Evolutionary conservation across 768 basidiomycete genomes (phyloP).

Genomic region (Peribolospora baueri): DNA sequence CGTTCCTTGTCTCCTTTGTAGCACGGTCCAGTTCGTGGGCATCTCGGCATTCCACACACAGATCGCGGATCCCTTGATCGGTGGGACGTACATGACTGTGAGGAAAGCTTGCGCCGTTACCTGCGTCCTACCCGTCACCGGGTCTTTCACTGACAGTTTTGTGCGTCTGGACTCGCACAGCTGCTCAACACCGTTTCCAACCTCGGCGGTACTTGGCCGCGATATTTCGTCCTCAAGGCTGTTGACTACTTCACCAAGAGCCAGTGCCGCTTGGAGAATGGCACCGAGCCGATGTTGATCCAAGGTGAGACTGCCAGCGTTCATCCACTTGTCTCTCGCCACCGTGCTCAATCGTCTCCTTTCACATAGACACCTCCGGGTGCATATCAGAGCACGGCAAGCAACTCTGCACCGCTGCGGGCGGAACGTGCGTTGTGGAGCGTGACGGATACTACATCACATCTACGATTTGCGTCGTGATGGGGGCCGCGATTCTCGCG

Average conservation of each 20-base stretch:
- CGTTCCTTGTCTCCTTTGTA: slow-evolving; percentile 16
- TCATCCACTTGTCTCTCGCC: slow-evolving; percentile 19
- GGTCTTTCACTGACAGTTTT: too few species aligned
- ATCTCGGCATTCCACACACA: slow-evolving; percentile 97
- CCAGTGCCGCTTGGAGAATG: slow-evolving; percentile 45
- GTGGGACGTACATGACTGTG: slow-evolving; percentile 98
- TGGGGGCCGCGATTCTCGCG: slow-evolving; percentile 51
- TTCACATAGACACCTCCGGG: slow-evolving; percentile 34
- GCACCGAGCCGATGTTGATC: slow-evolving; percentile 13
- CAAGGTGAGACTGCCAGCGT: slow-evolving; percentile 19
- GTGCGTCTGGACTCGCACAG: slow-evolving; percentile 22
- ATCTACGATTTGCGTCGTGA: slow-evolving; percentile 45
- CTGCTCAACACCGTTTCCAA: slow-evolving; percentile 87
- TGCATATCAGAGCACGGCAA: slow-evolving; percentile 88
- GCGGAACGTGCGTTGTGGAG: slow-evolving; percentile 57
- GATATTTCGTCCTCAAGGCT: slow-evolving; percentile 86
- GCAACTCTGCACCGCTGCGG: slow-evolving; percentile 41
- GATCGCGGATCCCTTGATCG: slow-evolving; percentile 85
- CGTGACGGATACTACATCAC: slow-evolving; percentile 81
- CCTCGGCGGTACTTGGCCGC: slow-evolving; percentile 94
- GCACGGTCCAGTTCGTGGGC: slow-evolving; percentile 96
- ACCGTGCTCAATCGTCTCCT: background rate
- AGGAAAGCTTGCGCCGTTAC: slow-evolving; percentile 14
- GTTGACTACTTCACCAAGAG: slow-evolving; percentile 74
- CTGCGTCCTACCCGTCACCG: slow-evolving; percentile 1